Conservation (phyloP, 73 alveolate species). For the Durusdinium trenchii region DNA sequence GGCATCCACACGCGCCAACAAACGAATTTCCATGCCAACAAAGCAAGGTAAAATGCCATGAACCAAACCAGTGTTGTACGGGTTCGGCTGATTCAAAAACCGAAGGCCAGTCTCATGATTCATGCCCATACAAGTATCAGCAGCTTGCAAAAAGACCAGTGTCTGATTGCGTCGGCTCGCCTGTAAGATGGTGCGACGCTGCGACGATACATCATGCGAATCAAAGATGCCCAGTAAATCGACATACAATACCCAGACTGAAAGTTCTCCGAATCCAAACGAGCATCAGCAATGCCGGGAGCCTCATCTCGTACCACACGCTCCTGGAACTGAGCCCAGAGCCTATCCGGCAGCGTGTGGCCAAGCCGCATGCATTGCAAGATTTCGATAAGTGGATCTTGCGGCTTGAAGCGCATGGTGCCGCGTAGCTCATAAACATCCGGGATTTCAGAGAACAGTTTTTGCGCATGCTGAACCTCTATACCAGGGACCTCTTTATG, state of each 20-base stretch:
- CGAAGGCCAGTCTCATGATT: not conserved
- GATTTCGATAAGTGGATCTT: constrained; percentile 35
- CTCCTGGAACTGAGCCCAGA: not conserved
- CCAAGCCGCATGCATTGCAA: constrained; percentile 16
- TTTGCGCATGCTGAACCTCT: constrained; percentile 70
- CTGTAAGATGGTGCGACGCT: not conserved
- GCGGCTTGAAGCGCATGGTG: constrained; percentile 16
- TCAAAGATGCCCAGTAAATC: constrained; percentile 14
- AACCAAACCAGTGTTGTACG: not conserved
- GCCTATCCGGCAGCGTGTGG: not conserved
- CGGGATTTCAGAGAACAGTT: not conserved
- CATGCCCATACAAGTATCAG: not conserved
- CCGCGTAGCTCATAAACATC: constrained; percentile 61
- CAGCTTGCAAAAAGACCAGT: constrained; percentile 32
- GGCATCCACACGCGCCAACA: too few species aligned
- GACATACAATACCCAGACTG: constrained; percentile 48
- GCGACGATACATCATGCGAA: constrained; percentile 44
- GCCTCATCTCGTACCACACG: not conserved
- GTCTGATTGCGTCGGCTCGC: not conserved
- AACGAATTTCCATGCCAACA: too few species aligned
- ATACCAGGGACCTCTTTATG: not conserved
- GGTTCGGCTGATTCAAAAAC: constrained; percentile 40
- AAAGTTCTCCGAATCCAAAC: not conserved
- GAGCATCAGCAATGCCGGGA: not conserved
- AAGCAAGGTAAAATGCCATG: too few species aligned